Conservation (phyloP, 176 grass and related monocot genomes). For the Stipa capillata region DNA sequence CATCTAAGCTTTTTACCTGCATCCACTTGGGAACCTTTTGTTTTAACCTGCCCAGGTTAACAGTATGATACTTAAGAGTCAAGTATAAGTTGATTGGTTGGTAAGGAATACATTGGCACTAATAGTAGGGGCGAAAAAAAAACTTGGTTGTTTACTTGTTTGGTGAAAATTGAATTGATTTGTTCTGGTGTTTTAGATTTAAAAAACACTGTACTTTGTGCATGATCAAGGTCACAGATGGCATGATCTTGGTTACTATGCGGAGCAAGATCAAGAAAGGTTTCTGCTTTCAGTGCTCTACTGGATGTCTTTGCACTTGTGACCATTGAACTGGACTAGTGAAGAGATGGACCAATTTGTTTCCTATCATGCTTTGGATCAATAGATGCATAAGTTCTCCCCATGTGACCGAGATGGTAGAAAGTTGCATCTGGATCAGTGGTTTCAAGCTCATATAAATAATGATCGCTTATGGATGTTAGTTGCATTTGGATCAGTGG, state of each 20-base stretch:
- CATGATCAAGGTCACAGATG: background rate
- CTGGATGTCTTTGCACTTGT: slow-evolving; percentile 1
- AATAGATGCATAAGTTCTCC: no score
- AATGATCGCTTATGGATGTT: no score
- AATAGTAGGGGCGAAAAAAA: background rate
- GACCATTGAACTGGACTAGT: background rate
- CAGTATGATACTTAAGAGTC: no score
- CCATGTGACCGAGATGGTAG: no score
- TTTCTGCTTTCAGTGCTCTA: background rate
- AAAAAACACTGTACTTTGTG: background rate
- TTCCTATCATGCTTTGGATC: background rate
- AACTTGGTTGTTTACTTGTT: no score
- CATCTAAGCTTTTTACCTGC: no score
- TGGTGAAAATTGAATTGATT: background rate
- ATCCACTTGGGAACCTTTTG: no score
- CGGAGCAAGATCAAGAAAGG: background rate
- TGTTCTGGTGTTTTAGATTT: background rate
- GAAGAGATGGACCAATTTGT: background rate
- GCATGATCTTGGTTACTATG: background rate
- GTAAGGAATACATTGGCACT: background rate
- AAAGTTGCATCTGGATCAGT: no score
- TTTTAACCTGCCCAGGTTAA: background rate
- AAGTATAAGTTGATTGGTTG: background rate
- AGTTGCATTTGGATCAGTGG: background rate
- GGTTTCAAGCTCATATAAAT: no score